Conservation (phyloP, 1,284 basidiomycete genomes). For the Volvariella surrecta region DNA sequence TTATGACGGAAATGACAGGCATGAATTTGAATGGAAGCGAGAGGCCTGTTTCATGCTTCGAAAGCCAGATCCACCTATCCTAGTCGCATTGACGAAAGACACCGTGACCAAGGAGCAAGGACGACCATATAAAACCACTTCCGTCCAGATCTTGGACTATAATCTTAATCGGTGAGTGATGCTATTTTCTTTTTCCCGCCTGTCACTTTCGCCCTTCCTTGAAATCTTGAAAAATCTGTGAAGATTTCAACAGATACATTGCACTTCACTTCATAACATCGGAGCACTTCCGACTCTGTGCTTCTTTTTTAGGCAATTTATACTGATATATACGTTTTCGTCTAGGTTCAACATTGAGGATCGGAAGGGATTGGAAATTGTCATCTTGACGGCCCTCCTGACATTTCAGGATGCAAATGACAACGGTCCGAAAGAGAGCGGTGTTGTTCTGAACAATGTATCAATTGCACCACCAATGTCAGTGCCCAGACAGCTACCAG, state of each 20-base stretch:
- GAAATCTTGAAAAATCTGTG: no score
- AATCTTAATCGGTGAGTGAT: slow-evolving; percentile 59
- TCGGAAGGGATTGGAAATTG: slow-evolving; percentile 75
- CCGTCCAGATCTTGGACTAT: slow-evolving; percentile 81
- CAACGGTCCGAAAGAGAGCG: slow-evolving; percentile 27
- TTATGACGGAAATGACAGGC: slow-evolving; percentile 29
- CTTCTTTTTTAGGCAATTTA: not conserved
- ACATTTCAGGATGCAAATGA: slow-evolving; percentile 72
- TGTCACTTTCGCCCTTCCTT: not conserved
- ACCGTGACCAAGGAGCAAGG: slow-evolving; percentile 33
- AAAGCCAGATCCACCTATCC: slow-evolving; percentile 78
- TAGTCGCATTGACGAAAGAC: slow-evolving; percentile 74
- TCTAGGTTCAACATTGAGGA: slow-evolving; percentile 76
- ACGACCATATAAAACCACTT: slow-evolving; percentile 45
- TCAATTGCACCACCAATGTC: slow-evolving; percentile 2
- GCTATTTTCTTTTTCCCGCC: slow-evolving; percentile 1
- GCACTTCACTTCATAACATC: no score
- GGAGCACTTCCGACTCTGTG: no score
- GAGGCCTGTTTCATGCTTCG: slow-evolving; percentile 76
- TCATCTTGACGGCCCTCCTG: slow-evolving; percentile 65
- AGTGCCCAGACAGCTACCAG: no score
- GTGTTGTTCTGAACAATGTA: slow-evolving; percentile 9
- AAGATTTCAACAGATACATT: no score
- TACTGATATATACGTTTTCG: not conserved
- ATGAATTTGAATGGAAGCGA: slow-evolving; percentile 77